Evolutionary conservation across 2,329 filamentous ascomycete genomes (phyloP), one percentile per base, ranked within the genome.

Genomic region (Colletotrichum eleusines): DNA sequence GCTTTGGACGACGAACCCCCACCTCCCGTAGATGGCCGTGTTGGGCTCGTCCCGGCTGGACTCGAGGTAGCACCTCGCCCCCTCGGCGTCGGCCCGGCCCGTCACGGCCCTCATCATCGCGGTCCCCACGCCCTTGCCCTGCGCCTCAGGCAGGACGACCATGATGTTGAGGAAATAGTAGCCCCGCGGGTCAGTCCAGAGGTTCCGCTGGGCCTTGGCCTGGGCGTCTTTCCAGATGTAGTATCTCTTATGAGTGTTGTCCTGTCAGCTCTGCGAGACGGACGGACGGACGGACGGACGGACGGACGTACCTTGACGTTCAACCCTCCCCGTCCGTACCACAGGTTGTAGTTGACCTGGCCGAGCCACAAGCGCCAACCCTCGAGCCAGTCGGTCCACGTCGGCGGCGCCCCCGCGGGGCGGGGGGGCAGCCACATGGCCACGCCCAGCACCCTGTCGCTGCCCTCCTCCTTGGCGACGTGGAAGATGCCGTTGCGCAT

Each of bases 131-230:
- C 91, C 91, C 75, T 85, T 87, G 0, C 90, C 90, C 77, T 93
- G 91, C 40, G 85, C 85, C 59, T 89, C 86, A 0, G 91, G 90
- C 20, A 88, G 78, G 1, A 94, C 91, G 0, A 91, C 90, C 75
- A 94, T 88, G 72, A 94, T 92, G 76, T 94, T 94, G 73, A 92
- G 90, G 74, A 94, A 94, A 76, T 93, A 94, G 76, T 94, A 94
- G 0, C 92, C 92, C 6, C 85, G 82, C 0, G 86, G 84, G 67
- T 92, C 89, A 0, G 82, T 88, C 91, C 91, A 94, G 4, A 93
- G 80, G 33, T 86, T 80, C 0, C 82, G 81, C 66, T 93, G 91
- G 0, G 87, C 89, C 48, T 87, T 81, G 0, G 86, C 84, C 78
- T 94, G 91, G 7, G 87, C 84, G 5, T 84, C 83, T 76, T 94